Evolutionary conservation across 1,284 basidiomycete genomes (phyloP).

Genomic region (Trichosporon sp.): DNA sequence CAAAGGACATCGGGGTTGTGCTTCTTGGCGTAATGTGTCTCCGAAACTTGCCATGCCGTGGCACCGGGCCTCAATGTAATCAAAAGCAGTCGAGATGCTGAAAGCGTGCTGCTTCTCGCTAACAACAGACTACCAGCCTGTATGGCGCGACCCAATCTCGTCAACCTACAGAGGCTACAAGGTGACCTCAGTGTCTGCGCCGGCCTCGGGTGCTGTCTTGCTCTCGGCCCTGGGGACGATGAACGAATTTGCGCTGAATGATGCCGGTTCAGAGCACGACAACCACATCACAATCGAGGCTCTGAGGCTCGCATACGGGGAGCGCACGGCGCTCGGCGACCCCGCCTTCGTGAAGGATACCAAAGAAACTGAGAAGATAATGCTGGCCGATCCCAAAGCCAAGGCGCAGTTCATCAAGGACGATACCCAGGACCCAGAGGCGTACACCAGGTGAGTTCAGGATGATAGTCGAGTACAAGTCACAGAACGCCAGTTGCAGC

Average conservation of each 20-base stretch:
- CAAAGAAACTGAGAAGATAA: slow-evolving; percentile 35
- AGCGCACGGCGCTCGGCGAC: slow-evolving; percentile 48
- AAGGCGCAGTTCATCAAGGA: slow-evolving; percentile 12
- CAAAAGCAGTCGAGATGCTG: too few species aligned
- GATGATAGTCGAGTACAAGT: too few species aligned
- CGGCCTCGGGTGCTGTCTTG: slow-evolving; percentile 48
- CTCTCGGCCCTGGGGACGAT: slow-evolving; percentile 46
- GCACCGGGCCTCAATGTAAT: too few species aligned
- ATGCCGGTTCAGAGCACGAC: slow-evolving; percentile 27
- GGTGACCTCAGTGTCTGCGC: slow-evolving; percentile 46
- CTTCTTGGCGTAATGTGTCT: too few species aligned
- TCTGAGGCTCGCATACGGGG: slow-evolving; percentile 48
- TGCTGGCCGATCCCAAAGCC: slow-evolving; percentile 29
- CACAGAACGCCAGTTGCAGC: background rate
- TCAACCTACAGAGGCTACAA: slow-evolving; percentile 40
- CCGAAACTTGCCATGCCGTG: too few species aligned
- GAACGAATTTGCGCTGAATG: slow-evolving; percentile 30
- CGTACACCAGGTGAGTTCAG: slow-evolving; percentile 21
- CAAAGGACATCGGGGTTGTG: background rate
- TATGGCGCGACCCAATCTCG: slow-evolving; percentile 39
- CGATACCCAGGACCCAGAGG: slow-evolving; percentile 9
- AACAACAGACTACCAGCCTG: slow-evolving; percentile 37
- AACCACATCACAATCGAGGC: slow-evolving; percentile 45
- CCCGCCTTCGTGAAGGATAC: slow-evolving; percentile 43
- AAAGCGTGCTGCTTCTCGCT: background rate